Evolutionary conservation across 805 yeast species (phyloP), one percentile per base, ranked within the genome.

Genomic region (Spathaspora boniae): DNA sequence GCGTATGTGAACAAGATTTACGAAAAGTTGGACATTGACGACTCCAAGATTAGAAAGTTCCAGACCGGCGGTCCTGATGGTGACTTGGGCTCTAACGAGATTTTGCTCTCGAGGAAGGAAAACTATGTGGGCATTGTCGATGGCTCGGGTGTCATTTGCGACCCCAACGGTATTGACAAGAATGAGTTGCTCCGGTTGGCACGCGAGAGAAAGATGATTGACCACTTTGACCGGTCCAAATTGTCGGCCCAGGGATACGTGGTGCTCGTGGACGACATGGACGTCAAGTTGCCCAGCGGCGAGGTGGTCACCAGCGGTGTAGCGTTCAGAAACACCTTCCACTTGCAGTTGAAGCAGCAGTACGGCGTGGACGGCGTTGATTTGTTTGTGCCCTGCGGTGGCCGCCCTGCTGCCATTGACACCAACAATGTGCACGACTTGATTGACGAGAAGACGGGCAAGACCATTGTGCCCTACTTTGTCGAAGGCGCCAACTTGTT

Each of bases 1-100:
- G 86, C 95, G 32, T 91, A 80, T 58, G 94, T 91, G 39, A 81
- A 85, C 56, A 85, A 86, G 52, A 80, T 89, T 41, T 91, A 91
- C 61, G 83, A 86, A 47, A 85, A 87, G 58, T 72, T 82, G 40
- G 66, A 74, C 14, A 69, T 91, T 41, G 76, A 81, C 45, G 64
- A 74, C 47, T 55, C 70, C 17, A 61, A 65, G 26, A 74, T 91
- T 41, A 73, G 72, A 51, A 91, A 93, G 65, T 70, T 93, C 53
- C 98, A 91, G 69, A 93, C 97, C 37, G 98, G 98, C 65, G 98
- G 98, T 30, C 98, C 98, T 45, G 97, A 93, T 62, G 98, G 98
- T 54, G 98, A 91, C 63, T 72, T 91, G 48, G 98, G 98, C 20
- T 85, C 95, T 17, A 93, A 91, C 60, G 98, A 91, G 67, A 93